A percentile compares a stretch with the other conserved stretches of the same genome.
Evolutionary conservation across 345 rosid genomes (phyloP).

Genomic region (Geranium rotundifolium): DNA sequence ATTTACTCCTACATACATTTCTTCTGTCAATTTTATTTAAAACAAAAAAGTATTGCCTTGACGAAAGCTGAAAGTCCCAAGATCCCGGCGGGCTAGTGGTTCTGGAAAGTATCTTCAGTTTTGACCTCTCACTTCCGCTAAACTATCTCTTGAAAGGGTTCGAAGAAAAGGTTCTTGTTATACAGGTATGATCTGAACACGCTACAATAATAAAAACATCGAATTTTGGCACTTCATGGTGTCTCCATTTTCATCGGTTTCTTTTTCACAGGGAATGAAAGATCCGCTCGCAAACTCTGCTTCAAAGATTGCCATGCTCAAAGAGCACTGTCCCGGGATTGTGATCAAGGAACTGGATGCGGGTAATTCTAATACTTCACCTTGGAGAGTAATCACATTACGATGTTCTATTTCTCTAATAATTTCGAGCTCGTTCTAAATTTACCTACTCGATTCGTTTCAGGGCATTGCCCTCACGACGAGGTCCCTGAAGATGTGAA

Average conservation of each 20-base stretch:
- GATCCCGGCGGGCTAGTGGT: slow-evolving; percentile 78
- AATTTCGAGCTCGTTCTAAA: too few species aligned
- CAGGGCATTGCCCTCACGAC: slow-evolving; percentile 89
- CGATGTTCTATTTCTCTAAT: too few species aligned
- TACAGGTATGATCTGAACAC: slow-evolving; percentile 39
- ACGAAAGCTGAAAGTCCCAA: slow-evolving; percentile 37
- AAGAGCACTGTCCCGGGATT: slow-evolving; percentile 37
- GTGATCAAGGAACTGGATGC: slow-evolving; percentile 49
- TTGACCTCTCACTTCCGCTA: slow-evolving; percentile 71
- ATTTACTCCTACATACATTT: background rate
- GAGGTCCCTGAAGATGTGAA: slow-evolving; percentile 64
- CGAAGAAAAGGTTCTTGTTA: slow-evolving; percentile 41
- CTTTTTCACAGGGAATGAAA: slow-evolving; percentile 55
- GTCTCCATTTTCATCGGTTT: background rate
- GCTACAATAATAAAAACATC: too few species aligned
- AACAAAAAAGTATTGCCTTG: slow-evolving; percentile 26
- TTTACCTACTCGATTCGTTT: background rate
- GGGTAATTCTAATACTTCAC: slow-evolving; percentile 26
- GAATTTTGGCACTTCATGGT: too few species aligned
- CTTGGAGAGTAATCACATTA: background rate
- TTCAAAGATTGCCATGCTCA: slow-evolving; percentile 52
- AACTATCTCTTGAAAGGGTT: slow-evolving; percentile 59
- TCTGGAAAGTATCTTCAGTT: slow-evolving; percentile 71
- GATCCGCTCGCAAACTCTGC: slow-evolving; percentile 63
- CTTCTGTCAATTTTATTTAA: background rate